phyloP scores from a whole-genome alignment of 345 rosid species.

The Brassica cretica region DNA sequence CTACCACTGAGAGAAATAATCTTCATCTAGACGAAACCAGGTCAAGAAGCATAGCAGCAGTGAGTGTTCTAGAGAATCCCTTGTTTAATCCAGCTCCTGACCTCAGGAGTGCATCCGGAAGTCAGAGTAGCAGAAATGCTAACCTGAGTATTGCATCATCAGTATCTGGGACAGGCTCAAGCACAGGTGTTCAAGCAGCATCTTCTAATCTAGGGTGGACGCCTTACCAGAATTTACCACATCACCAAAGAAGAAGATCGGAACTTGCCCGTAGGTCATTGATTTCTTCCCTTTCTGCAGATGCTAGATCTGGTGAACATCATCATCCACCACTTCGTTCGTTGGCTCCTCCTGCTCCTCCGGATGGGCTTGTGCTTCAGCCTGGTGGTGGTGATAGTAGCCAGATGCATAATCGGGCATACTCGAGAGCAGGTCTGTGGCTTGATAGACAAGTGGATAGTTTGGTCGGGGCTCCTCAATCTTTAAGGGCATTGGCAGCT shows the following conservation, averaged over 20 bases:
- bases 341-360: constrained; percentile 44
- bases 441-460: constrained; percentile 63
- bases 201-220: constrained; percentile 46
- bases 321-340: constrained; percentile 36
- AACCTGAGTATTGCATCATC: constrained; percentile 45
- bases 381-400: constrained; percentile 54
- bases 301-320: constrained; percentile 37
- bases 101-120: constrained; percentile 44
- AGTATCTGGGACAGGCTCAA: constrained; percentile 40
- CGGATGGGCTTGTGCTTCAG: constrained; percentile 52
- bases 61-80: constrained; percentile 43
- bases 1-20: constrained; percentile 51
- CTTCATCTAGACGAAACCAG: constrained; percentile 44
- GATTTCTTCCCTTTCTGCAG: constrained; percentile 47
- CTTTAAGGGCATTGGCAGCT: constrained; percentile 61
- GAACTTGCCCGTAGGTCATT: constrained; percentile 79
- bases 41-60: constrained; percentile 43
- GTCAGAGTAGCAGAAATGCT: constrained; percentile 44
- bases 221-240: constrained; percentile 49
- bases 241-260: constrained; percentile 64
- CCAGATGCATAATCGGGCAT: constrained; percentile 48
- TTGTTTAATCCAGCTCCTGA: constrained; percentile 55
- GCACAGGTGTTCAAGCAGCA: constrained; percentile 47
- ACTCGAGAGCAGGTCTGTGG: constrained; percentile 50
- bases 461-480: constrained; percentile 54